These are phyloP conservation scores for Coemansia biformis DNA, from an alignment of 192 early-diverging fungal species.

Conservation along the genomic window DNA sequence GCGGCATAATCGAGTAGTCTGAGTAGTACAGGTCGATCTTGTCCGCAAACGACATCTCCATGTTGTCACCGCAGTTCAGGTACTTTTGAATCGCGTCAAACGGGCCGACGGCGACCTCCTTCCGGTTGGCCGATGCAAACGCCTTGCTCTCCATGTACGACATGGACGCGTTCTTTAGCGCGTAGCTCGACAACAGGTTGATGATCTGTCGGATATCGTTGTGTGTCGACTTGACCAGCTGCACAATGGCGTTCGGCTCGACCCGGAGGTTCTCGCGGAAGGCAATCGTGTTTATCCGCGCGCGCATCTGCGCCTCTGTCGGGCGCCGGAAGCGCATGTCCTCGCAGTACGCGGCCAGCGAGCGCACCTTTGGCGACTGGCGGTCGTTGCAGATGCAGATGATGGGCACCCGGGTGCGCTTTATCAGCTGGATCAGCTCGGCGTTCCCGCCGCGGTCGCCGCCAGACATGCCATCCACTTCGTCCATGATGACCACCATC, in stretches of 20 bases:
- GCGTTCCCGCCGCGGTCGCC: slow-evolving; percentile 90
- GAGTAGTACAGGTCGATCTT: slow-evolving; percentile 88
- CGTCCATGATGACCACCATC: slow-evolving; percentile 92
- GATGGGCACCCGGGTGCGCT: slow-evolving; percentile 84
- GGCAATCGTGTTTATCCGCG: slow-evolving; percentile 73
- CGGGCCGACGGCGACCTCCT: slow-evolving; percentile 58
- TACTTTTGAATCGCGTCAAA: slow-evolving; percentile 74
- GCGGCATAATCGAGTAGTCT: slow-evolving; percentile 78
- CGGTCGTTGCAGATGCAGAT: slow-evolving; percentile 99
- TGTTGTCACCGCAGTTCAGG: slow-evolving; percentile 52
- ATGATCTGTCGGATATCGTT: slow-evolving; percentile 96
- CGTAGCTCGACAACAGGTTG: slow-evolving; percentile 90
- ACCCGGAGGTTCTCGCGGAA: slow-evolving; percentile 71
- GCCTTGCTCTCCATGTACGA: slow-evolving; percentile 75
- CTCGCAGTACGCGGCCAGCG: slow-evolving; percentile 76
- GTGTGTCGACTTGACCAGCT: slow-evolving; percentile 72
- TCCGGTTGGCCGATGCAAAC: slow-evolving; percentile 44
- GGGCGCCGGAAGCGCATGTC: slow-evolving; percentile 78
- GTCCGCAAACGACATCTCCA: slow-evolving; percentile 55
- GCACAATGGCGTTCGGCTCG: slow-evolving; percentile 69
- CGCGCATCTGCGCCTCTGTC: slow-evolving; percentile 64
- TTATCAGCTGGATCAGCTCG: slow-evolving; percentile 86
- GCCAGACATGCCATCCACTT: slow-evolving; percentile 98
- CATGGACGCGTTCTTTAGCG: slow-evolving; percentile 61
- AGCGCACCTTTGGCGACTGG: slow-evolving; percentile 74